Evolutionary conservation across 2,329 filamentous ascomycete genomes (phyloP), one percentile per base, ranked within the genome.

Genomic region (Fusarium sp.): DNA sequence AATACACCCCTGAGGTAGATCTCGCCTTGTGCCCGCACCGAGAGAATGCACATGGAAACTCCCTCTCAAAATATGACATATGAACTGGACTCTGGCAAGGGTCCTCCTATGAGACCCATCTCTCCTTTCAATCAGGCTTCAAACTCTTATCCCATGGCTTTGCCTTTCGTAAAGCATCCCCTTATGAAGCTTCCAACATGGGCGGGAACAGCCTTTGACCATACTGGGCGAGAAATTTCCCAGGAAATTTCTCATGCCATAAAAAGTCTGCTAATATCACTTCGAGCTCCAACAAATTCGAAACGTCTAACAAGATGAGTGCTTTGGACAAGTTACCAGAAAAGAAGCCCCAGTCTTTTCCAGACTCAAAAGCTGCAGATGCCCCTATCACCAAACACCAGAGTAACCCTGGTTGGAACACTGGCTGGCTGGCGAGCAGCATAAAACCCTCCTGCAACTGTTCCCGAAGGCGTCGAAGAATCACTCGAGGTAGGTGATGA

Each of bases 351-450:
- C 64, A 73, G 9, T 50, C 41, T 23, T 71, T 52, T 4, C 64
- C 57, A 14, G 58, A 67, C 23, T 65, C 57, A 32, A 43, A 50
- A 23, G 65, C 48, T 8, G 68, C 43, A 37, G 67, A 68, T 8
- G 67, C 62, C 20, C 70, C 71, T 16, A 73, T 56, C 10, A 64
- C 14, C 6, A 66, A n/a, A 50, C 62, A 68, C 72, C 70, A 75
- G 10, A 75, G 39, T 4, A 75, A 30, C 9, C 63, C 72, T 2
- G 58, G 61, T 25, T 67, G 68, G 13, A 48, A 63, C 7, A 65
- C 68, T 3, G 63, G 43, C 27, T 18, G 25, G 9, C 25, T 63
- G 3, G 35, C 11, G 6, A 75, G n/a, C 2, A 60, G 23, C 8
- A 27, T 16, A 20, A 59, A 18, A 5, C 20, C n/a, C 5, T 25